A percentile compares a stretch with the other conserved stretches of the same genome.
phyloP scores from a whole-genome alignment of 2,329 filamentous ascomycete genomes.

The Ampelomyces quisqualis region DNA sequence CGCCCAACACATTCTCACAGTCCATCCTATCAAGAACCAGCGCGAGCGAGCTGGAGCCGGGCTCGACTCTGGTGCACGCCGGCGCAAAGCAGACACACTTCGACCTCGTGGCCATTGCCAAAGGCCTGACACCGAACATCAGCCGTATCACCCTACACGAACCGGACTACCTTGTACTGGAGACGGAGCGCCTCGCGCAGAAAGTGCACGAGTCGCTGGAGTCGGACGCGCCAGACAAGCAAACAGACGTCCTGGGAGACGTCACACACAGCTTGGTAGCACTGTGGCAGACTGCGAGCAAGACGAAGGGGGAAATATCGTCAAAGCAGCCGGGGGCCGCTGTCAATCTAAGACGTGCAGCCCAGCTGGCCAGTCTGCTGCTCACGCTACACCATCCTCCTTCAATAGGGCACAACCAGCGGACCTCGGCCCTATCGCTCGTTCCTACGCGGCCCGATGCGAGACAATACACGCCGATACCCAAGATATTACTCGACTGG shows the following conservation, averaged over 20 bases:
- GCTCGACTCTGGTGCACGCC: constrained; percentile 26
- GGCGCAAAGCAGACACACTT: constrained; percentile 54
- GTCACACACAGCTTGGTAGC: constrained; percentile 33
- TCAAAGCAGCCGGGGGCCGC: constrained; percentile 49
- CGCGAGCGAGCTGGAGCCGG: constrained; percentile 22
- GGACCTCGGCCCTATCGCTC: constrained; percentile 27
- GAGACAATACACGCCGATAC: constrained; percentile 55
- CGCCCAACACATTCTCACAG: constrained; percentile 30
- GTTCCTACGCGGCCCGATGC: constrained; percentile 25
- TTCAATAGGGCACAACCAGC: constrained; percentile 27
- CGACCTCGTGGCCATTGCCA: constrained; percentile 69
- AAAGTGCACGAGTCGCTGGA: constrained; percentile 38
- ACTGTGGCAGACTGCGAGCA: constrained; percentile 56
- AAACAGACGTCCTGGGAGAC: constrained; percentile 29
- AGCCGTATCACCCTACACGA: constrained; percentile 66
- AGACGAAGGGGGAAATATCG: constrained; percentile 13
- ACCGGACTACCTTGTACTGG: constrained; percentile 68
- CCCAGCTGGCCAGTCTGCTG: constrained; percentile 74
- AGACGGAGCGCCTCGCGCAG: constrained; percentile 69
- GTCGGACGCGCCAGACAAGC: constrained; percentile 34
- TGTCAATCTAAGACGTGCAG: constrained; percentile 69
- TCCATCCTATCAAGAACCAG: constrained; percentile 44
- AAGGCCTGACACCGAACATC: constrained; percentile 62
- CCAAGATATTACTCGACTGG: constrained; percentile 82
- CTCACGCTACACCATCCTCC: constrained; percentile 71